Conservation (phyloP, 805 yeast genomes). For the Ogataea neopini region DNA sequence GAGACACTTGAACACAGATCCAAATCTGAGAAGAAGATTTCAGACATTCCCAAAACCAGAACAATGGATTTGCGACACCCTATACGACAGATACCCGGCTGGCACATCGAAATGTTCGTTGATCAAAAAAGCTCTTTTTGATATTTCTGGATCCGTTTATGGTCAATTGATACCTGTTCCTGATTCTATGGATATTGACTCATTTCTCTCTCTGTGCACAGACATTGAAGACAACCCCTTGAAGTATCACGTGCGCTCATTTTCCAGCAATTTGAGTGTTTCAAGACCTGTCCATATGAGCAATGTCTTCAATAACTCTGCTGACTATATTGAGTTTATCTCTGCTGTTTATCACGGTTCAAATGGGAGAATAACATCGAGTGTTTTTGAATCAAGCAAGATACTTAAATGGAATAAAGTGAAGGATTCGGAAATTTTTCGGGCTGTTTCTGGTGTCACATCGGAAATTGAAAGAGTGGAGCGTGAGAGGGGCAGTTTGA, state of each 20-base stretch:
- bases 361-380: slow-evolving; percentile 17
- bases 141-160: slow-evolving; percentile 37
- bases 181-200: slow-evolving; percentile 23
- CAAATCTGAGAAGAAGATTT: slow-evolving; percentile 35
- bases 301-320: slow-evolving; percentile 15
- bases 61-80: slow-evolving; percentile 39
- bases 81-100: slow-evolving; percentile 50
- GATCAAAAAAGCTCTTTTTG: slow-evolving; percentile 40
- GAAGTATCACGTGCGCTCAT: slow-evolving; percentile 46
- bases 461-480: slow-evolving; percentile 10
- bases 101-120: slow-evolving; percentile 51
- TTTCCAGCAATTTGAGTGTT: slow-evolving; percentile 21
- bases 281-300: slow-evolving; percentile 18
- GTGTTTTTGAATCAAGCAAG: slow-evolving; percentile 23
- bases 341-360: slow-evolving; percentile 27
- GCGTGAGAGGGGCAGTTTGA: background rate
- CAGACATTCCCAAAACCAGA: slow-evolving; percentile 44
- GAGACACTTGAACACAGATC: slow-evolving; percentile 39
- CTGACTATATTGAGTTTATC: slow-evolving; percentile 19
- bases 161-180: slow-evolving; percentile 44
- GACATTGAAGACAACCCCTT: slow-evolving; percentile 50
- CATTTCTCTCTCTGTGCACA: slow-evolving; percentile 43
- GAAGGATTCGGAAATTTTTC: slow-evolving; percentile 12
- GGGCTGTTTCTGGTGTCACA: slow-evolving; percentile 9
- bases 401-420: slow-evolving; percentile 21